Conservation (phyloP, 352 stramenopile genomes). For the Globisporangium emineosum region DNA sequence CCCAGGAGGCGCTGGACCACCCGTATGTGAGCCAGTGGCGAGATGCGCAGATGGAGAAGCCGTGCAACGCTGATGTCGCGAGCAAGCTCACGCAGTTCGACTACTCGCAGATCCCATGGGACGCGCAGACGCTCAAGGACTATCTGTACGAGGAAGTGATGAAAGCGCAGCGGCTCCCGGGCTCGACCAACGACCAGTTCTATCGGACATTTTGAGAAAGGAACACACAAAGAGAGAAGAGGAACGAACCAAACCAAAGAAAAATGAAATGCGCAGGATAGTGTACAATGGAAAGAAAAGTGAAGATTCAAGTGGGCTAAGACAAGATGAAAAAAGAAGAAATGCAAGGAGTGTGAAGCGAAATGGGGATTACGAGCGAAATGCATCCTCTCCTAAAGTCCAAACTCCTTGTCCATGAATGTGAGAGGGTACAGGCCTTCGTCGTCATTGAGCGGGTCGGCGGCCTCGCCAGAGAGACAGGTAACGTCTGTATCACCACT, state of each 20-base stretch:
- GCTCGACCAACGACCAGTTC: constrained; percentile 2
- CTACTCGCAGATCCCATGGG: constrained; percentile 66
- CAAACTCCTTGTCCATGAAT: constrained; percentile 12
- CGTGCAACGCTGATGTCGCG: constrained; percentile 49
- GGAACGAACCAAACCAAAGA: background rate
- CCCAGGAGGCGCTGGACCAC: constrained; percentile 79
- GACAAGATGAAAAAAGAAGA: background rate
- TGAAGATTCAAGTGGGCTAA: background rate
- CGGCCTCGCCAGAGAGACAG: constrained; percentile 3
- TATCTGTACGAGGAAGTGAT: constrained; percentile 84
- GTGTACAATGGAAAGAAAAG: constrained; percentile 6
- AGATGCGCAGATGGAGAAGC: constrained; percentile 53
- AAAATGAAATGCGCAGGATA: background rate
- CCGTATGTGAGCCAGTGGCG: constrained; percentile 88
- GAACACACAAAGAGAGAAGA: no score
- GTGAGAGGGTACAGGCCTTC: constrained; percentile 20
- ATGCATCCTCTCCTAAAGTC: background rate
- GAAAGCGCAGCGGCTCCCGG: constrained; percentile 38
- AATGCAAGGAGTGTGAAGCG: background rate
- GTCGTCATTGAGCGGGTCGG: constrained; percentile 11
- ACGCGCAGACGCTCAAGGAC: constrained; percentile 74
- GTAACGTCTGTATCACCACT: background rate
- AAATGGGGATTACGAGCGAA: background rate
- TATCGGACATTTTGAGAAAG: constrained; percentile 3
- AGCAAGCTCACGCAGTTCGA: constrained; percentile 66